These are phyloP conservation scores for Senecio squalidus DNA, from an alignment of 140 eudicot genomes.

Conservation along the genomic window DNA sequence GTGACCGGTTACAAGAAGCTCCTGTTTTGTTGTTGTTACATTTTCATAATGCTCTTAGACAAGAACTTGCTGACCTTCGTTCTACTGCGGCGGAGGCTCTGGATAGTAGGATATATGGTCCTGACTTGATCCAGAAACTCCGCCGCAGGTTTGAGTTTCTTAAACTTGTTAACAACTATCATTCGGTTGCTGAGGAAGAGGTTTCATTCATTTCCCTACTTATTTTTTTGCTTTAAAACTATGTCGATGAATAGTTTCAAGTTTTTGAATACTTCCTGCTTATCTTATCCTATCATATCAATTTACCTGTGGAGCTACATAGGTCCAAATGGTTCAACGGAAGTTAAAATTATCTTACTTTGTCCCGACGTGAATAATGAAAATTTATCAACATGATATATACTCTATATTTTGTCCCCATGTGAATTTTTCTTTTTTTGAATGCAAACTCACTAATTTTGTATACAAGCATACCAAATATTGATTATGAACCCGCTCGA, in stretches of 20 bases:
- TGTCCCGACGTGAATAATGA: no score
- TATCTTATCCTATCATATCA: no score
- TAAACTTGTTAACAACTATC: conserved; percentile 62
- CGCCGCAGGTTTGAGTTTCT: conserved; percentile 68
- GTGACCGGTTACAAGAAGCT: conserved; percentile 44
- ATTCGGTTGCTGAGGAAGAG: conserved; percentile 92
- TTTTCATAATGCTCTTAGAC: conserved; percentile 62
- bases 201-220: conserved; percentile 21
- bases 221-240: not conserved
- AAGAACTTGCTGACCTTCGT: conserved; percentile 55
- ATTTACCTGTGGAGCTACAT: no score
- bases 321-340: no score
- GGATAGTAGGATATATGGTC: conserved; percentile 23
- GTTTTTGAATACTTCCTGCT: conserved; percentile 34
- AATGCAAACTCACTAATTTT: no score
- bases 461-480: no score
- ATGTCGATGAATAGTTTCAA: conserved; percentile 18
- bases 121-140: conserved; percentile 41
- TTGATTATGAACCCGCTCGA: no score
- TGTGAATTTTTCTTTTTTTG: no score
- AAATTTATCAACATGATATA: no score
- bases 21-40: conserved; percentile 55
- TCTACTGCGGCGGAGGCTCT: conserved; percentile 45
- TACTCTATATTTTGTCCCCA: no score
- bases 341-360: no score